Percentiles rank a stretch among this genome's conserved stretches.
Conservation (phyloP, 768 basidiomycete genomes). For the Hypsizygus marmoreus region DNA sequence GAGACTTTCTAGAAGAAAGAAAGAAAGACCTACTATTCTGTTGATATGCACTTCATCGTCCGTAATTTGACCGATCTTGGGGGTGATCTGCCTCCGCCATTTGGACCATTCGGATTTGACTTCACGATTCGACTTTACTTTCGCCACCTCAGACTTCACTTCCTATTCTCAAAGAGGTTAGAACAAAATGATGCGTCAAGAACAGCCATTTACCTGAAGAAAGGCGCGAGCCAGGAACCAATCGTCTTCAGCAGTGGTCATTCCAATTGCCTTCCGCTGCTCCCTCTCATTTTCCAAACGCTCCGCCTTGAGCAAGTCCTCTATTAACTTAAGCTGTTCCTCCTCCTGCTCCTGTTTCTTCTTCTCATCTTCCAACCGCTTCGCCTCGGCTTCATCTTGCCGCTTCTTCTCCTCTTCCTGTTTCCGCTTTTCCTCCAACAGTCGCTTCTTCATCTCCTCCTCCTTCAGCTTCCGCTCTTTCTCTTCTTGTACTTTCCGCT, state of each 20-base stretch:
- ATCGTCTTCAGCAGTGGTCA: conserved; percentile 61
- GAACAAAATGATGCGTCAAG: not conserved
- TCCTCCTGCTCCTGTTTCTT: conserved; percentile 36
- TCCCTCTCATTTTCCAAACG: conserved; percentile 28
- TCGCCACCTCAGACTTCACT: conserved; percentile 66
- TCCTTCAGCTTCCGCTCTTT: conserved; percentile 47
- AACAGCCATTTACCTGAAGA: conserved; percentile 48
- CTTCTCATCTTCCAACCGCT: conserved; percentile 42
- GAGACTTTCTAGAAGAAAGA: conserved; percentile 1
- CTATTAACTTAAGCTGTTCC: conserved; percentile 26
- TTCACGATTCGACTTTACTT: conserved; percentile 59
- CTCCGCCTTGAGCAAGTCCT: too few species aligned
- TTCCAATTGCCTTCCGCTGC: conserved; percentile 45
- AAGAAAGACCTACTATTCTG: conserved; percentile 56
- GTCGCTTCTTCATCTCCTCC: conserved; percentile 44
- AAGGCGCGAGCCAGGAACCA: conserved; percentile 59
- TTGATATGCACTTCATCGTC: conserved; percentile 62
- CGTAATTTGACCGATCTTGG: conserved; percentile 87
- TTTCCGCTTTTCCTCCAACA: conserved; percentile 42
- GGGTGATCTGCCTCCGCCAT: conserved; percentile 76
- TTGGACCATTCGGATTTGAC: conserved; percentile 65
- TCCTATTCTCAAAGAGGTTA: conserved; percentile 34
- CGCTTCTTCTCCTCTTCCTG: conserved; percentile 51
- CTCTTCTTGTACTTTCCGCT: conserved; percentile 51
- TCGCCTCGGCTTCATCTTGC: conserved; percentile 44